Evolutionary conservation across 129 eudicot species (phyloP).

Genomic region (Flaveria robusta): DNA sequence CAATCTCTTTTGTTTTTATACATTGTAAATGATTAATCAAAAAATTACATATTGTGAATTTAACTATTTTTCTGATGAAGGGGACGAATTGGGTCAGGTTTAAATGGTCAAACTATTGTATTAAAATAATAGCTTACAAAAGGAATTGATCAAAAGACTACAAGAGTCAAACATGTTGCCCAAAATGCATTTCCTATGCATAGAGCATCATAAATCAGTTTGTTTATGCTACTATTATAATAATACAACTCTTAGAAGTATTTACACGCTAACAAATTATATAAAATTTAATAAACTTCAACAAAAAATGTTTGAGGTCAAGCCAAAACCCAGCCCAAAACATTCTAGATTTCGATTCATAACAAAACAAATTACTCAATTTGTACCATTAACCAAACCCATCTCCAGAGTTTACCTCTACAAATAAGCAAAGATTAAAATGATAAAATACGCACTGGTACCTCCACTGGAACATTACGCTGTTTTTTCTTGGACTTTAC

Average conservation of each 20-base stretch:
- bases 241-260: background rate
- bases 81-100: background rate
- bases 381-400: background rate
- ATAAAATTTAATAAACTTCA: background rate
- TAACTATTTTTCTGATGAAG: background rate
- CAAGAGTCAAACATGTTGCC: background rate
- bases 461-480: conserved; percentile 61
- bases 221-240: background rate
- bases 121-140: background rate
- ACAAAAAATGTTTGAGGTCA: background rate
- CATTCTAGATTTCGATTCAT: background rate
- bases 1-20: background rate
- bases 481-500: conserved; percentile 46
- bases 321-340: background rate
- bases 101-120: background rate
- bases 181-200: background rate
- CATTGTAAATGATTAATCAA: background rate
- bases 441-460: conserved; percentile 13
- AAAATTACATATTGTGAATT: background rate
- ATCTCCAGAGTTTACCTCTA: background rate
- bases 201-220: background rate
- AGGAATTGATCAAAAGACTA: background rate
- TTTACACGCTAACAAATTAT: background rate
- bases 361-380: background rate
- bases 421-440: background rate